Conservation (phyloP, 2,329 filamentous ascomycete genomes). For the Trichoderma sp. region DNA sequence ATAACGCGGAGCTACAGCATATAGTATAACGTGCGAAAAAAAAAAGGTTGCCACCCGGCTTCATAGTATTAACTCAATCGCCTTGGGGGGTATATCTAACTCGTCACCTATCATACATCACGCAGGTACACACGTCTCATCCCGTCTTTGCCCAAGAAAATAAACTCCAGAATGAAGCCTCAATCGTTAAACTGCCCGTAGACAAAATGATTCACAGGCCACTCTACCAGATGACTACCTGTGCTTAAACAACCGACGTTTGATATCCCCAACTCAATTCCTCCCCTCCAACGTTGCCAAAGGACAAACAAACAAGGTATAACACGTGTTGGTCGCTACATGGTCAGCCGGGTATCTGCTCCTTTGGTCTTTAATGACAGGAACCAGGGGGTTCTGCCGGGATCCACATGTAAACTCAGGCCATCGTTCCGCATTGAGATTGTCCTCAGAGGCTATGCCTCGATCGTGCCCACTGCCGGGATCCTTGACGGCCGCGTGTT, state of each 20-base stretch:
- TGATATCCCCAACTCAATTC: background rate
- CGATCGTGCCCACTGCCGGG: background rate
- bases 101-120: background rate
- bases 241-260: background rate
- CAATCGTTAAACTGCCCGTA: background rate
- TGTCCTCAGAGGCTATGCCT: background rate
- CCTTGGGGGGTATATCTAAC: slow-evolving; percentile 11
- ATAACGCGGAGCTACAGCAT: background rate
- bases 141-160: background rate
- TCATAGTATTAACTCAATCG: background rate
- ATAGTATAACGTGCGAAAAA: background rate
- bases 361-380: background rate
- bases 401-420: background rate
- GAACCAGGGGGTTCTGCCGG: background rate
- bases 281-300: background rate
- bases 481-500: background rate
- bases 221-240: background rate
- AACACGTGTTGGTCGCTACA: background rate
- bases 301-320: background rate
- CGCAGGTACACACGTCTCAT: background rate
- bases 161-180: background rate
- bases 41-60: background rate
- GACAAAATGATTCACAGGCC: background rate
- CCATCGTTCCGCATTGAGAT: background rate
- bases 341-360: background rate